A percentile compares a stretch with the other conserved stretches of the same genome.
phyloP scores from a whole-genome alignment of 148 eudicot species.

The Cornus florida region DNA sequence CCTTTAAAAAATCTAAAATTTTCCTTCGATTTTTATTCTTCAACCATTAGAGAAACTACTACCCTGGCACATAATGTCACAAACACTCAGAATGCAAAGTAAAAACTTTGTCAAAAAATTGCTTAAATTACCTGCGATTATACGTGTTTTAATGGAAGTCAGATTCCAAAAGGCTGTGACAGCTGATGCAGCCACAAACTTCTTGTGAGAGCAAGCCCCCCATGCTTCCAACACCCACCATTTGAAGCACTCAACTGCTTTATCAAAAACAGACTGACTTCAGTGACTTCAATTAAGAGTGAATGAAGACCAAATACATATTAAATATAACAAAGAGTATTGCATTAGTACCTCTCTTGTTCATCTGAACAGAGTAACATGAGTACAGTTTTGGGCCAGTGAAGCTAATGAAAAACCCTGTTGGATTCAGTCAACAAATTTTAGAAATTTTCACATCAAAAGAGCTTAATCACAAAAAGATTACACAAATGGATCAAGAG shows the following conservation, averaged over 20 bases:
- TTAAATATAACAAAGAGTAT: neutral
- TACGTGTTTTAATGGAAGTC: slow-evolving; percentile 65
- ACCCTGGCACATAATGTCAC: neutral
- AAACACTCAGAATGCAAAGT: neutral
- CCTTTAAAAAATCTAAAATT: too few species aligned
- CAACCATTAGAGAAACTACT: neutral
- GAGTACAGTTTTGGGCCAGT: slow-evolving; percentile 73
- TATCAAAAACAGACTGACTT: slow-evolving; percentile 16
- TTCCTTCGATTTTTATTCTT: neutral
- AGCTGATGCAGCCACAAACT: slow-evolving; percentile 63
- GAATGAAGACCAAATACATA: neutral
- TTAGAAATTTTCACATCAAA: neutral
- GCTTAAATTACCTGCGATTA: slow-evolving; percentile 60
- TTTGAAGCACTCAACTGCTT: slow-evolving; percentile 52
- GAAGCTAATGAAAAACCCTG: slow-evolving; percentile 90
- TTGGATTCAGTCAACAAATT: slow-evolving; percentile 3
- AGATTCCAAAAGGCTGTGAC: slow-evolving; percentile 85
- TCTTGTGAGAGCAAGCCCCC: slow-evolving; percentile 81
- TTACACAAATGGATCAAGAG: neutral
- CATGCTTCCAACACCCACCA: slow-evolving; percentile 56
- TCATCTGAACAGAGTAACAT: slow-evolving; percentile 53
- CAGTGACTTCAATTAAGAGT: neutral
- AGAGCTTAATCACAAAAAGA: neutral
- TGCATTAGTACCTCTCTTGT: slow-evolving; percentile 36
- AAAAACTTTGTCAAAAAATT: neutral